These are phyloP conservation scores for Aquilaria malaccensis DNA, from an alignment of 345 rosid genomes.

Conservation along the genomic window DNA sequence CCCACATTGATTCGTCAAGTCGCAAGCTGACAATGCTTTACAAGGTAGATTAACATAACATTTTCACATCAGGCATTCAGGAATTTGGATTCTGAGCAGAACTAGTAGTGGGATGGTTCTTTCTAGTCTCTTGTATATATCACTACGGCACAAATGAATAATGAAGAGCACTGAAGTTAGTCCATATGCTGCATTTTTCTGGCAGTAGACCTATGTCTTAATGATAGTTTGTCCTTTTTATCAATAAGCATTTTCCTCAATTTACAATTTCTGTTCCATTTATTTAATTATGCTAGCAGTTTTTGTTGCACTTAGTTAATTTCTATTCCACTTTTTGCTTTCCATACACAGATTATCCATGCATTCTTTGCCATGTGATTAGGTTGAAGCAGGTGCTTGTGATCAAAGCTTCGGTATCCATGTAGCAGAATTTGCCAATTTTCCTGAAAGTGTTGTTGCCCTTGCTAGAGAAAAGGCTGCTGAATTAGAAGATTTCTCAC, in stretches of 20 bases:
- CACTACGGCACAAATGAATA: too few species aligned
- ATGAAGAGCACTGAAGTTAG: too few species aligned
- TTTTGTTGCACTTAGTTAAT: too few species aligned
- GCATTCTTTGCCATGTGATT: constrained; percentile 8
- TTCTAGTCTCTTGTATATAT: too few species aligned
- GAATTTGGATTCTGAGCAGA: too few species aligned
- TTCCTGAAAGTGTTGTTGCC: constrained; percentile 87
- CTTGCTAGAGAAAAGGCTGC: constrained; percentile 95
- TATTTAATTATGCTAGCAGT: too few species aligned
- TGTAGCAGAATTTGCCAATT: constrained; percentile 96
- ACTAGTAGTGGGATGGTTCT: too few species aligned
- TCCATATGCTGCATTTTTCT: too few species aligned
- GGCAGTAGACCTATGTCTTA: not conserved
- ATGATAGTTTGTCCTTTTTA: not conserved
- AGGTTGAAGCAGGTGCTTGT: constrained; percentile 96
- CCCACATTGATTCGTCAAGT: constrained; percentile 77
- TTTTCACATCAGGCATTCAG: not conserved
- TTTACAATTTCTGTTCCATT: too few species aligned
- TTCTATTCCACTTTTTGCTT: not conserved
- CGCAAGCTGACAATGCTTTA: constrained; percentile 95
- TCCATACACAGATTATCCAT: not conserved
- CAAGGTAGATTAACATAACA: constrained; percentile 45
- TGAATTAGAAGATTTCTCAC: constrained; percentile 93
- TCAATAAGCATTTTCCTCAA: not conserved
- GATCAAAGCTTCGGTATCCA: constrained; percentile 99